phyloP scores from a whole-genome alignment of 1,139 yeast species.

The Saccharomyces pastorianus region DNA sequence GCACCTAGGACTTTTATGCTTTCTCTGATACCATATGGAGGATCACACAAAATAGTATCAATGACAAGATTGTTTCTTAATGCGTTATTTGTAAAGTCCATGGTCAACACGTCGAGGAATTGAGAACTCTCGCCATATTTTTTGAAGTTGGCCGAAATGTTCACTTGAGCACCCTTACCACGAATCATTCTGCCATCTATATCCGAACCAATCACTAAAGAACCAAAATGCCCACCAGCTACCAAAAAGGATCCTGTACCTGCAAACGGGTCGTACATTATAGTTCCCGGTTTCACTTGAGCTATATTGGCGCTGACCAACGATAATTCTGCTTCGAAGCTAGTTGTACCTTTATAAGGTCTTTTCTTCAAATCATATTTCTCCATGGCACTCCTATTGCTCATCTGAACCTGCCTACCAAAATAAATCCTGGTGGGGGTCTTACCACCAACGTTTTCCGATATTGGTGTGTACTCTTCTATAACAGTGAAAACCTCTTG shows the following conservation, averaged over 20 bases:
- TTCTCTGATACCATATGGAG: conserved; percentile 96
- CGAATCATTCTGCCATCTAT: conserved; percentile 78
- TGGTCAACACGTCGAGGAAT: conserved; percentile 70
- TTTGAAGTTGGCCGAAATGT: conserved; percentile 59
- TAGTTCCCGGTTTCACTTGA: conserved; percentile 54
- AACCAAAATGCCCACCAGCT: conserved; percentile 84
- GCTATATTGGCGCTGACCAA: conserved; percentile 81
- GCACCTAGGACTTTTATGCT: conserved; percentile 92
- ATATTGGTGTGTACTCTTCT: conserved; percentile 53
- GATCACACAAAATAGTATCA: conserved; percentile 88
- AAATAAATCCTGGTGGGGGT: conserved; percentile 57
- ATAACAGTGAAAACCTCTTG: conserved; percentile 63
- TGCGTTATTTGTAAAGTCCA: conserved; percentile 93
- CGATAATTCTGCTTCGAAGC: conserved; percentile 86
- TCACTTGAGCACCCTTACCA: conserved; percentile 49
- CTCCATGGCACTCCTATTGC: conserved; percentile 66
- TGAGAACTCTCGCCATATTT: conserved; percentile 56
- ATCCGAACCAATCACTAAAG: conserved; percentile 77
- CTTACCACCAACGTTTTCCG: conserved; percentile 45
- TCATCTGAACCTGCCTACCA: conserved; percentile 61
- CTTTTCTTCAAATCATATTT: conserved; percentile 74
- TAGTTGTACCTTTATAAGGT: conserved; percentile 88
- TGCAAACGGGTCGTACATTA: conserved; percentile 88
- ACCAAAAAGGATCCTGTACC: conserved; percentile 95
- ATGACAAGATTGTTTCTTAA: conserved; percentile 53